Percentiles rank a stretch among this genome's conserved stretches.
These are phyloP conservation scores for Fusarium compactum DNA, from an alignment of 2,329 filamentous ascomycete species.

Conservation along the genomic window DNA sequence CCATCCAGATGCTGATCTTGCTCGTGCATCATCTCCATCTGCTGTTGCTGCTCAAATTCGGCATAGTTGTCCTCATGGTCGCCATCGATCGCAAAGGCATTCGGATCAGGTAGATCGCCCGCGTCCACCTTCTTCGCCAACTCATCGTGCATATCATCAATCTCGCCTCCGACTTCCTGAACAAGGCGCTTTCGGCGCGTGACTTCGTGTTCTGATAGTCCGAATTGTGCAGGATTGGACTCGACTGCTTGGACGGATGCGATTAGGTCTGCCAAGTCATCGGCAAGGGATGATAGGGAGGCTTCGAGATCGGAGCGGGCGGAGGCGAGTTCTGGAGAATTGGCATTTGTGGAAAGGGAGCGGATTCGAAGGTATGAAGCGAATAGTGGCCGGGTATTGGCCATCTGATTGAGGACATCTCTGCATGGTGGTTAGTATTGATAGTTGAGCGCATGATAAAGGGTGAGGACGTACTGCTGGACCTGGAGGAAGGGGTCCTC, in stretches of 20 bases:
- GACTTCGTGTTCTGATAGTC: conserved; percentile 85
- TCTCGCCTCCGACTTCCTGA: conserved; percentile 87
- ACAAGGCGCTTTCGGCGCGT: conserved; percentile 83
- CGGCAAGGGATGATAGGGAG: conserved; percentile 75
- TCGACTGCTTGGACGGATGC: conserved; percentile 90
- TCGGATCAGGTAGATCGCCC: conserved; percentile 66
- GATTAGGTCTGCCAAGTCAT: conserved; percentile 89
- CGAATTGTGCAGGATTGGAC: conserved; percentile 86
- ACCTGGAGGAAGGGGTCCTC: conserved; percentile 80
- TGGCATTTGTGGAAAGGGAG: conserved; percentile 77
- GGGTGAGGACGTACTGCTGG: conserved; percentile 66
- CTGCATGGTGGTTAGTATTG: conserved; percentile 60
- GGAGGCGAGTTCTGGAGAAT: conserved; percentile 86
- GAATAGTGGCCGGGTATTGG: conserved; percentile 86
- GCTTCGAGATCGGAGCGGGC: conserved; percentile 77
- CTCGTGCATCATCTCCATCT: conserved; percentile 91
- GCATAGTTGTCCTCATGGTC: conserved; percentile 70
- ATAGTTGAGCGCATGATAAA: neutral
- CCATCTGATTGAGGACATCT: conserved; percentile 88
- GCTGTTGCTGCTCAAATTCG: conserved; percentile 90
- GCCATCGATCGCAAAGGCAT: conserved; percentile 66
- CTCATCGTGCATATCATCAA: conserved; percentile 90
- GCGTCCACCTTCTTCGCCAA: conserved; percentile 70
- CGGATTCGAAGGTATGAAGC: conserved; percentile 96
- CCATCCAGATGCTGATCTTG: conserved; percentile 94